These are phyloP conservation scores for Primulina eburnea DNA, from an alignment of 257 asterid species.

Conservation along the genomic window DNA sequence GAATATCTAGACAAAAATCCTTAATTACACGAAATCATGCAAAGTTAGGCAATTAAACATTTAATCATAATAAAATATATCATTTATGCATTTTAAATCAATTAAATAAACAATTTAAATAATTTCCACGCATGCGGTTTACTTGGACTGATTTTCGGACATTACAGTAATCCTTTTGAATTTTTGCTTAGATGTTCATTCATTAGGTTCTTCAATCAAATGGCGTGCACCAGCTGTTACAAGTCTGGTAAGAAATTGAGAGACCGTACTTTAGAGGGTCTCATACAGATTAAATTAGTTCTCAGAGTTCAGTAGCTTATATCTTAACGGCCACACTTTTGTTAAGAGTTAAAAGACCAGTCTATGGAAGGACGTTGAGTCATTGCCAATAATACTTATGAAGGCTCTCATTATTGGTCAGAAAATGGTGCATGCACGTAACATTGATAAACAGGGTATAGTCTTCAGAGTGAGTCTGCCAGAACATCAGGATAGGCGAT, in stretches of 20 bases:
- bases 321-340: not conserved
- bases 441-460: no score
- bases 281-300: not conserved
- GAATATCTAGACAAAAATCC: no score
- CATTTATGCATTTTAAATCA: no score
- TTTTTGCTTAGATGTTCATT: no score
- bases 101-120: no score
- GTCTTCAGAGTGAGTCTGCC: not conserved
- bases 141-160: no score
- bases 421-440: no score
- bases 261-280: not conserved
- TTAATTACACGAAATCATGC: no score
- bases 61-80: no score
- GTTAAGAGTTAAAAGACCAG: not conserved
- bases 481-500: not conserved
- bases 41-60: no score
- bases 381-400: not conserved
- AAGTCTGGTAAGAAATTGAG: not conserved
- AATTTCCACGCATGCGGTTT: no score
- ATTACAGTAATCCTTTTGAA: not conserved
- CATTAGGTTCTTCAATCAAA: not conserved
- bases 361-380: not conserved
- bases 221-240: not conserved
- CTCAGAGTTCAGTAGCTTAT: not conserved
- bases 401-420: no score